Evolutionary conservation across 176 grass and related monocot species (phyloP).

Genomic region (Guadua angustifolia): DNA sequence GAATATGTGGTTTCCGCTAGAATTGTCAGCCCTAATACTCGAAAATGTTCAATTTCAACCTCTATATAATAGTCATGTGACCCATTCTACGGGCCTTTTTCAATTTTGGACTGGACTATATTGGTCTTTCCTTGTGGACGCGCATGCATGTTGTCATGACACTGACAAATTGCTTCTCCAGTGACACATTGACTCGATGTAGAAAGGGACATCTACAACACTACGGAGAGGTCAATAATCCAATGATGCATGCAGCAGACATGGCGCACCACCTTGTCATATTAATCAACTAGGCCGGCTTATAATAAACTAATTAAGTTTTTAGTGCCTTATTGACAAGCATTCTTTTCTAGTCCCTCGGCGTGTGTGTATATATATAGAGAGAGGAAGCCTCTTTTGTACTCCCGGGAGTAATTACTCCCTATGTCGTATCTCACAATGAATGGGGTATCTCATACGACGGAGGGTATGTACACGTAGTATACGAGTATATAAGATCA

Average conservation of each 20-base stretch:
- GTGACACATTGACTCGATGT: slow-evolving; percentile 19
- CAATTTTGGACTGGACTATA: neutral
- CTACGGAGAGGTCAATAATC: slow-evolving; percentile 28
- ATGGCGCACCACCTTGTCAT: slow-evolving; percentile 22
- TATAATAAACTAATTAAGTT: slow-evolving; percentile 41
- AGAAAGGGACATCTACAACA: neutral
- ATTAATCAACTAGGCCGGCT: slow-evolving; percentile 27
- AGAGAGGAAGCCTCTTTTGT: no score
- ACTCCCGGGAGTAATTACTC: no score
- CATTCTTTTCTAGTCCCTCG: no score
- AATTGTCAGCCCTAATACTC: neutral
- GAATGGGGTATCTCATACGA: no score
- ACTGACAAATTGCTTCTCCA: neutral
- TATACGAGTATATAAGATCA: no score
- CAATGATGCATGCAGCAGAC: slow-evolving; percentile 44
- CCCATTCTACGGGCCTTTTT: neutral
- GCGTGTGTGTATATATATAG: no score
- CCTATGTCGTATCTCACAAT: no score
- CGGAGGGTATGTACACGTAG: no score
- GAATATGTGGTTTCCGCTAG: no score
- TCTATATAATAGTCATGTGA: neutral
- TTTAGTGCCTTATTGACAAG: neutral
- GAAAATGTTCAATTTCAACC: neutral
- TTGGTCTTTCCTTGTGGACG: neutral
- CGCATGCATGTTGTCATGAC: neutral